Base-by-base conservation (phyloP, 2,329 filamentous ascomycete species). In the Monosporascus sp. region DNA sequence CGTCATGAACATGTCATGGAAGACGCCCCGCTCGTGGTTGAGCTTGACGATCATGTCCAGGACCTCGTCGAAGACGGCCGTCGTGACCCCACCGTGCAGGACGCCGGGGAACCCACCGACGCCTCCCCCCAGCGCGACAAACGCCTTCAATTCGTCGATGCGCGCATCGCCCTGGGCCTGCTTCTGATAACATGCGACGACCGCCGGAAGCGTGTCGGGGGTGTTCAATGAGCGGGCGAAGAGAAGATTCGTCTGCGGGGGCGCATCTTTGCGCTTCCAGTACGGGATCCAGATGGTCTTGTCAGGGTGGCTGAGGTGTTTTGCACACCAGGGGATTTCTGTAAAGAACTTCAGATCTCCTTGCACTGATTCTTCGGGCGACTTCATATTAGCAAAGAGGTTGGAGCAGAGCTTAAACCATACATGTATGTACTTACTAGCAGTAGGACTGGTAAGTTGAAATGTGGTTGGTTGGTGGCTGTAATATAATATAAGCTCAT, bases 21-120 rank as follows among this genome's bases (percentile, higher is more conserved):
- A 4, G 20, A 50, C 50, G 14, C 56, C 51, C 37, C 59, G 36
- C 25, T 22, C 17, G 37, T 56, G 56, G 27, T 45, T 49, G 14
- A 53, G 2, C 6, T 9, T 5, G 18, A n/a, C n/a, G 47, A 45
- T 37, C 14, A n/a, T 14, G 11, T 47, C 51, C 18, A 53, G 36
- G 11, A 53, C 20, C 39, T 44, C 47, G 41, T 50, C 51, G 20
- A 53, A 42, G 11, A 49, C 25, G 9, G 27, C 37, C 17, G 47
- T 39, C 20, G 25, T 34, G 38, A 49, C 25, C 5, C 51, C 51
- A 27, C 51, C 51, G 47, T 53, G 47, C 27, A 31, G 25, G 7
- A 49, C 22, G n/a, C 47, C 51, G 3, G 37, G 17, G 31, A 18
- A 49, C 15, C 47, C 51, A 18, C 25, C 22, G 17, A 53, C 11